Conservation (phyloP, 352 stramenopile genomes). For the Globisporangium emineosum region DNA sequence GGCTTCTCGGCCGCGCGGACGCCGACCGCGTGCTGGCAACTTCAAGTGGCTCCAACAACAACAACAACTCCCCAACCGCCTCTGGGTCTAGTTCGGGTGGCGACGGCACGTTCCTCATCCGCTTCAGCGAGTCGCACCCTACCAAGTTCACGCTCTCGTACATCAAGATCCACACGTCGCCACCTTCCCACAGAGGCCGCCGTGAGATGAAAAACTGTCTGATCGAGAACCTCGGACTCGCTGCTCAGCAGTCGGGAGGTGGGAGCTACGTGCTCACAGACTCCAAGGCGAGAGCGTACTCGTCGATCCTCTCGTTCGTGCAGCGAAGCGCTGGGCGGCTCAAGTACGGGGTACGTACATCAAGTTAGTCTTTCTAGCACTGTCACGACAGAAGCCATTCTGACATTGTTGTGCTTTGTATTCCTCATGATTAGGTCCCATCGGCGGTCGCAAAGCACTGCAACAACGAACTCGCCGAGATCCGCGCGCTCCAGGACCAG, state of each 20-base stretch:
- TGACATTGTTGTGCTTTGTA: not conserved
- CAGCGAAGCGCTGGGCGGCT: conserved; percentile 53
- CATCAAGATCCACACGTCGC: conserved; percentile 52
- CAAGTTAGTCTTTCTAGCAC: not conserved
- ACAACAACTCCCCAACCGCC: not conserved
- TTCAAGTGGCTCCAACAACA: not conserved
- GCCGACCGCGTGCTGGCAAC: conserved; percentile 39
- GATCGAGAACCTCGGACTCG: conserved; percentile 49
- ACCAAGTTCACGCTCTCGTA: conserved; percentile 79
- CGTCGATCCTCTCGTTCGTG: conserved; percentile 66
- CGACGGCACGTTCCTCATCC: conserved; percentile 71
- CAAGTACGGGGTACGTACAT: conserved; percentile 49
- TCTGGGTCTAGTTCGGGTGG: conserved; percentile 9
- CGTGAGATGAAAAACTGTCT: conserved; percentile 75
- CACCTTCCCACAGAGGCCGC: conserved; percentile 20
- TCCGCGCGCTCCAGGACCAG: conserved; percentile 41
- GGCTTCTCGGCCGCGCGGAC: conserved; percentile 44
- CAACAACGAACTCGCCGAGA: conserved; percentile 46
- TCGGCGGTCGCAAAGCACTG: conserved; percentile 51
- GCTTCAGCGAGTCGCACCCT: conserved; percentile 79
- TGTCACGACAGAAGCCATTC: not conserved
- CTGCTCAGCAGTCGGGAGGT: not conserved
- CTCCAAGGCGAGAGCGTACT: conserved; percentile 40
- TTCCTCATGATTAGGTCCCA: conserved; percentile 28
- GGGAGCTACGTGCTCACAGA: conserved; percentile 53